Percentiles rank a stretch among this genome's conserved stretches.
Conservation (phyloP, 306 rosid genomes). For the Myrica gale region DNA sequence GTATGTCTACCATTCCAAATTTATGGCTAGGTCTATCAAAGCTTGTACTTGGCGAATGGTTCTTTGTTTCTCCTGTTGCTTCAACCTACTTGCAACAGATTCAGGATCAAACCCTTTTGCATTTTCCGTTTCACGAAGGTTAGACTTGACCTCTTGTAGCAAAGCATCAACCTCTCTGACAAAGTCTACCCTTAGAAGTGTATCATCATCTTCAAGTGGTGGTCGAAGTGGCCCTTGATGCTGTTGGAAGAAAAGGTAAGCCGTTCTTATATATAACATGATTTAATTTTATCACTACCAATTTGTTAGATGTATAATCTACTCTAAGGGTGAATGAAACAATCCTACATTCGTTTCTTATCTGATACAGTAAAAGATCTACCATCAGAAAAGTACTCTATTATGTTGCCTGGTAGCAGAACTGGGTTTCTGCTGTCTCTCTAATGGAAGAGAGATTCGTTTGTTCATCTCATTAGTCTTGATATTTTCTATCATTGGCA, state of each 20-base stretch:
- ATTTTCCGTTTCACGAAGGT: constrained; percentile 36
- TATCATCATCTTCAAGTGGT: constrained; percentile 59
- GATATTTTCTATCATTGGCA: neutral
- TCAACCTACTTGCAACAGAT: constrained; percentile 76
- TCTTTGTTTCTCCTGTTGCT: constrained; percentile 82
- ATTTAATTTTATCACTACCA: neutral
- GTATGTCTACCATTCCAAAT: constrained; percentile 59
- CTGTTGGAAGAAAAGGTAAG: constrained; percentile 31
- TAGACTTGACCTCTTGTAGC: constrained; percentile 68
- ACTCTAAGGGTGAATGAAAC: neutral
- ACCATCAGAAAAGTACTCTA: neutral
- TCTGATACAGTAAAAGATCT: neutral
- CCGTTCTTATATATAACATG: neutral
- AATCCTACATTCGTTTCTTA: neutral
- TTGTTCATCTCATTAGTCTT: neutral
- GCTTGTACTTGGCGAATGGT: constrained; percentile 72
- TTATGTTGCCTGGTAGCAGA: neutral
- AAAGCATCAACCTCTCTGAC: constrained; percentile 85
- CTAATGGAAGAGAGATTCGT: neutral
- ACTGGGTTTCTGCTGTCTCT: neutral
- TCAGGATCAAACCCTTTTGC: constrained; percentile 59
- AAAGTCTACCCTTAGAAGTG: constrained; percentile 79
- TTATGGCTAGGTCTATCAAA: constrained; percentile 67
- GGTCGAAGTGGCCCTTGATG: constrained; percentile 71
- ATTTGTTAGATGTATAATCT: neutral